Conservation (phyloP, 192 early-diverging fungal species). For the Backusella macrospora region DNA sequence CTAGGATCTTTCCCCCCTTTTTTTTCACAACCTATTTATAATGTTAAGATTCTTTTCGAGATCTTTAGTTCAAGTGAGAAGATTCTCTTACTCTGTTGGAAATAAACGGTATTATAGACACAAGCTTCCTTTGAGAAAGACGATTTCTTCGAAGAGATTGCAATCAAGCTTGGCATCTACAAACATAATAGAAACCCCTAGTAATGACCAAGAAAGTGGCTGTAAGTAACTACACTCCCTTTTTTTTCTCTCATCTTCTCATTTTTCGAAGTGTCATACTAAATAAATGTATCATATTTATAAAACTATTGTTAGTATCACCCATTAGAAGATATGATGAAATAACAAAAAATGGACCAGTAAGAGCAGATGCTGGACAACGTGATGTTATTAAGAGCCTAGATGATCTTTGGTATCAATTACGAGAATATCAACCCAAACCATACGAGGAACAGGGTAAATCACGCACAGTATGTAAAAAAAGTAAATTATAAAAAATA, state of each 20-base stretch:
- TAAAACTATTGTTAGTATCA: not conserved
- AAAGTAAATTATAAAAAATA: not conserved
- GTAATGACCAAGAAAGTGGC: not conserved
- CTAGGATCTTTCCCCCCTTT: not conserved
- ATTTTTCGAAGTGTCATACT: too few relatives aligned
- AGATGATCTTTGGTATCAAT: slow-evolving; percentile 13
- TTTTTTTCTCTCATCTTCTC: not conserved
- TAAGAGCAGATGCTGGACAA: slow-evolving; percentile 3
- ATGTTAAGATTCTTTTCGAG: slow-evolving; percentile 9
- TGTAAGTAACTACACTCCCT: slow-evolving; percentile 4
- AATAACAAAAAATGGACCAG: slow-evolving; percentile 16
- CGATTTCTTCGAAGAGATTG: not conserved
- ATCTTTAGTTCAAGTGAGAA: slow-evolving; percentile 2
- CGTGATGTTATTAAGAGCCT: slow-evolving; percentile 6
- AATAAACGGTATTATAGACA: slow-evolving; percentile 1
- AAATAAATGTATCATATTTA: not conserved
- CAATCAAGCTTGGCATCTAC: not conserved
- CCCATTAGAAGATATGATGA: slow-evolving; percentile 15
- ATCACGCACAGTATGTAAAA: slow-evolving; percentile 10
- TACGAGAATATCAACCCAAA: slow-evolving; percentile 15
- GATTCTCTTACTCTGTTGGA: not conserved
- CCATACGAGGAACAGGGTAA: slow-evolving; percentile 8
- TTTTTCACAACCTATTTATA: not conserved
- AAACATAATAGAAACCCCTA: not conserved
- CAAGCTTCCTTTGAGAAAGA: not conserved